Base-by-base conservation (phyloP, 139 green algal species). In the Marvania coccoides region DNA sequence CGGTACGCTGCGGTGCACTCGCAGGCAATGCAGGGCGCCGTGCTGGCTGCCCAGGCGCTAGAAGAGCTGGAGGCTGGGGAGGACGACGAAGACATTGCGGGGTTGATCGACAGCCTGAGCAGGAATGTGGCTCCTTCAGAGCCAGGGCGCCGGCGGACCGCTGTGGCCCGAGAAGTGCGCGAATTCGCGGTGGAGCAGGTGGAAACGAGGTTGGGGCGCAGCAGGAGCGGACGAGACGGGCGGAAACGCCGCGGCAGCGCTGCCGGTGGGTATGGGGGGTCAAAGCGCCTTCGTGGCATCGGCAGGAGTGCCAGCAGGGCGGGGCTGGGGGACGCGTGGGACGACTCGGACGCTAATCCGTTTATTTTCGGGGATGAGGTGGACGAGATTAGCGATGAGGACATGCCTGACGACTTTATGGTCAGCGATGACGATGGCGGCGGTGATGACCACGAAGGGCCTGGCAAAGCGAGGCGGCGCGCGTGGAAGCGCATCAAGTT, bases 401-500 rank as follows among this genome's bases (percentile, higher is more conserved):
- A 75, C 24, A 58, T 75, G 61, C 69, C 69, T 3, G 69, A 64
- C 1, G 69, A 77, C 47, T 70, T 70, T 29, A 14, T 56, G 2
- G 9, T 53, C 0, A 35, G 33, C n/a, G 54, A 63, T 35, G 56
- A 59, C 8, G 65, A 72, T 19, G 72, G 69, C 9, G 67, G 63
- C 6, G 36, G 28, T 29, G 62, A 67, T 24, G 47, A 66, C 34
- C 58, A 59, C 7, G 46, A 75, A 10, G 38, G 12, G 28, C 13
- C 36, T 29, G 40, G 45, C 23, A 26, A 19, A 24, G 60, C 48
- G 37, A 34, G 69, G 8, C 38, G 48, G 29, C 35, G 38, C 15
- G 61, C 61, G 1, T 75, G 69, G 61, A 56, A 47, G 46, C 31
- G 36, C n/a, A 38, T 34, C 26, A 74, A 74, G 34, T 60, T 65